Percentiles rank a stretch among this genome's conserved stretches.
These are phyloP conservation scores for Vigna trinervia DNA, from an alignment of 306 rosid species.

Conservation along the genomic window DNA sequence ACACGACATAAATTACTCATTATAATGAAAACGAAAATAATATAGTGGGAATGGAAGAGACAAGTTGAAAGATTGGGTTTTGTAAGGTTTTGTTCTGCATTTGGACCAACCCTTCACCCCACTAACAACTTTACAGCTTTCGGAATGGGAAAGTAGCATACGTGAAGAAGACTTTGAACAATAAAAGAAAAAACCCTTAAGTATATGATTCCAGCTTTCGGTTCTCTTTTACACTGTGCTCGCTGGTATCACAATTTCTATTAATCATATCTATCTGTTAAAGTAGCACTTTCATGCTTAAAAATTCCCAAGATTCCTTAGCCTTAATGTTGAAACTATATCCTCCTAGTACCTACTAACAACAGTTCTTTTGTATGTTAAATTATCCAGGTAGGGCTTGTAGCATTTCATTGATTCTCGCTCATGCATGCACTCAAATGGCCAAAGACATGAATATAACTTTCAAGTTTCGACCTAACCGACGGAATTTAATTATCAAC, in stretches of 20 bases:
- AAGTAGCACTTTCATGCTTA: slow-evolving; percentile 36
- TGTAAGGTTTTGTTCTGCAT: slow-evolving; percentile 30
- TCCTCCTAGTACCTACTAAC: neutral
- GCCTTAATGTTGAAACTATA: neutral
- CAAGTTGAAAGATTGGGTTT: slow-evolving; percentile 26
- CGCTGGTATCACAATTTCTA: slow-evolving; percentile 3
- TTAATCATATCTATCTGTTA: slow-evolving; percentile 34
- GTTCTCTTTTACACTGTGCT: slow-evolving; percentile 32
- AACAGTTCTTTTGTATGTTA: slow-evolving; percentile 1
- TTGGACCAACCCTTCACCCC: slow-evolving; percentile 46
- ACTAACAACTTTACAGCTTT: slow-evolving; percentile 42
- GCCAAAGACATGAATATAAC: neutral
- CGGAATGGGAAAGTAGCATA: slow-evolving; percentile 1
- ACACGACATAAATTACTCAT: no score
- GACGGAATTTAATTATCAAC: neutral
- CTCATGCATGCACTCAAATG: neutral
- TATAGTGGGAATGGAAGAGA: slow-evolving; percentile 22
- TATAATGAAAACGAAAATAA: slow-evolving; percentile 15
- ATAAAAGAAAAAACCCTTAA: neutral
- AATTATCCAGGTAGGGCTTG: neutral
- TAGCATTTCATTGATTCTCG: slow-evolving; percentile 25
- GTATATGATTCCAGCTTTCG: slow-evolving; percentile 35
- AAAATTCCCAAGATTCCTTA: slow-evolving; percentile 35
- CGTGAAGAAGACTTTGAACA: neutral
- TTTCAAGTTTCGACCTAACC: slow-evolving; percentile 29